phyloP scores from a whole-genome alignment of 2,329 filamentous ascomycete genomes.

The Calonectria honghensis region DNA sequence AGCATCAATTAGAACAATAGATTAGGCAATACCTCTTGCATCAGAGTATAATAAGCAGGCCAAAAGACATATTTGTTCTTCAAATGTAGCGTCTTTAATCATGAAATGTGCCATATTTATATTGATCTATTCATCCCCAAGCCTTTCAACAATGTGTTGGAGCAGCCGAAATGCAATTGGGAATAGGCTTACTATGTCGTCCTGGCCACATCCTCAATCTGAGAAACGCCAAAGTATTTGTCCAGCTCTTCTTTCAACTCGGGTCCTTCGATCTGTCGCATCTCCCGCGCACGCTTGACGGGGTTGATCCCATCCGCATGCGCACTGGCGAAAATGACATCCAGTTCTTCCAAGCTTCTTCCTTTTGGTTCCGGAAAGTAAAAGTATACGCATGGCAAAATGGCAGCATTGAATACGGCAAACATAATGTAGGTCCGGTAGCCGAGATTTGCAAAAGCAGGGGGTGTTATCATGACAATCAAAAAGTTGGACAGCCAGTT shows the following conservation, averaged over 20 bases:
- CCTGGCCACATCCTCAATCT: neutral
- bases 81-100: neutral
- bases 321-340: constrained; percentile 11
- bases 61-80: neutral
- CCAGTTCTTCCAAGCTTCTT: constrained; percentile 17
- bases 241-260: constrained; percentile 1
- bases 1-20: too few relatives aligned
- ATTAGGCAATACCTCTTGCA: too few relatives aligned
- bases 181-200: neutral
- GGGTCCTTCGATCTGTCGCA: neutral
- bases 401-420: constrained; percentile 6
- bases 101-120: neutral
- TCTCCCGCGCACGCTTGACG: constrained; percentile 3
- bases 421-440: constrained; percentile 10
- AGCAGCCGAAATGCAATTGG: too few relatives aligned
- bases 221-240: constrained; percentile 8
- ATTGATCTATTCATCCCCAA: too few relatives aligned
- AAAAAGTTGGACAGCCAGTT: constrained; percentile 22
- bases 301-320: constrained; percentile 4
- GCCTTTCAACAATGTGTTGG: too few relatives aligned
- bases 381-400: constrained; percentile 8
- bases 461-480: constrained; percentile 1
- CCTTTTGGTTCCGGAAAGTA: constrained; percentile 14
- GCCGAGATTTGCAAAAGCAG: constrained; percentile 9
- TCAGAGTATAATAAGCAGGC: too few relatives aligned